Conservation (phyloP, 1,284 basidiomycete genomes). For the Ceratobasidium sp. region DNA sequence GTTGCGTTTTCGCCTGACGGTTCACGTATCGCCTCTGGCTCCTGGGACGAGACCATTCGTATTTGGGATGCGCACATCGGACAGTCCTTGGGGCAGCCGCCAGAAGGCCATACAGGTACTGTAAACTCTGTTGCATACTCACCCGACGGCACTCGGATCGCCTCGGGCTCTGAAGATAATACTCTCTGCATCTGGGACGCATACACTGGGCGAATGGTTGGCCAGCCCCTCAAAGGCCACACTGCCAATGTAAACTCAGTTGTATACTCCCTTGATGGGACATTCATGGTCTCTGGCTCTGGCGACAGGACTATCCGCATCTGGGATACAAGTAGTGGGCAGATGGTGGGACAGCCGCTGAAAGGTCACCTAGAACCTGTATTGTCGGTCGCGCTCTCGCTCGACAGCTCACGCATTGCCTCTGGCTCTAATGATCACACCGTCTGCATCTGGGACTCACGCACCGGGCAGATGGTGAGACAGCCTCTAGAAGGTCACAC, state of each 20-base stretch:
- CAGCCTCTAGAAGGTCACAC: too few relatives aligned
- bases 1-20: slow-evolving; percentile 42
- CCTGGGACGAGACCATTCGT: slow-evolving; percentile 23
- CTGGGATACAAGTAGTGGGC: not conserved
- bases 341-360: too few relatives aligned
- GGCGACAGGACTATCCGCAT: not conserved
- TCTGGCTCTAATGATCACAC: too few relatives aligned
- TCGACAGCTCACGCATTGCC: too few relatives aligned
- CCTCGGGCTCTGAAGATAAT: not conserved
- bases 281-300: not conserved
- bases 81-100: not conserved
- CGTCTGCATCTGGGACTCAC: too few relatives aligned
- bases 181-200: slow-evolving; percentile 14
- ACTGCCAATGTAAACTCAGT: not conserved
- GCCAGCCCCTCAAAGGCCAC: not conserved
- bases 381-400: too few relatives aligned
- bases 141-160: slow-evolving; percentile 2
- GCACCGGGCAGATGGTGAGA: too few relatives aligned
- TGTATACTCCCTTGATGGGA: not conserved
- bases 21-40: slow-evolving; percentile 27
- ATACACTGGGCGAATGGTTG: not conserved
- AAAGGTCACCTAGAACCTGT: too few relatives aligned
- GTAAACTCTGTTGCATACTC: slow-evolving; percentile 1
- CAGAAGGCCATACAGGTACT: not conserved
- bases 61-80: not conserved